A percentile compares a stretch with the other conserved stretches of the same genome.
Conservation (phyloP, 148 eudicot genomes). For the Simmondsia chinensis region DNA sequence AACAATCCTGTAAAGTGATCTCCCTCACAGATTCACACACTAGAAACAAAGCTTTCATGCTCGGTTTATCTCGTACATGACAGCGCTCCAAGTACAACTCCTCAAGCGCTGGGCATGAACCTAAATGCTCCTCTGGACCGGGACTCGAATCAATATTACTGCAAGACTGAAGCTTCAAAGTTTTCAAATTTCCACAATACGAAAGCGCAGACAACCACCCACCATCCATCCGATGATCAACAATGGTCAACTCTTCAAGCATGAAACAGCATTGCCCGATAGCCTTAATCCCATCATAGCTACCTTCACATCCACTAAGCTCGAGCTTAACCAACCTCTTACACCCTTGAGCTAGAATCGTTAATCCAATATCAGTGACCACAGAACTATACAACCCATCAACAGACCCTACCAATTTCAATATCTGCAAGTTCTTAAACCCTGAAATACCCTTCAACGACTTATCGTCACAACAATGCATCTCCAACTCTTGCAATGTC, state of each 20-base stretch:
- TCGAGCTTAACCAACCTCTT: constrained; percentile 73
- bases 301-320: constrained; percentile 88
- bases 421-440: constrained; percentile 71
- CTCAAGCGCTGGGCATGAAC: constrained; percentile 58
- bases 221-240: constrained; percentile 73
- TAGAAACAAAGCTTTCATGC: constrained; percentile 57
- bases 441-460: constrained; percentile 38
- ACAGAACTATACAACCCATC: constrained; percentile 59
- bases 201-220: constrained; percentile 90
- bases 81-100: constrained; percentile 70
- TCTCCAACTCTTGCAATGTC: constrained; percentile 70
- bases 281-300: constrained; percentile 96
- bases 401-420: constrained; percentile 53
- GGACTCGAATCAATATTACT: constrained; percentile 58
- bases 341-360: constrained; percentile 90
- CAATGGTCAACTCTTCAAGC: constrained; percentile 78
- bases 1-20: constrained; percentile 69
- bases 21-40: constrained; percentile 61
- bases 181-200: constrained; percentile 77
- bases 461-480: constrained; percentile 57
- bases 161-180: constrained; percentile 62
- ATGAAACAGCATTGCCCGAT: constrained; percentile 92
- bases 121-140: constrained; percentile 79
- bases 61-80: constrained; percentile 56
- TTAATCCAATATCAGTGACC: constrained; percentile 83